Evolutionary conservation across 2,329 filamentous ascomycete species (phyloP).

Genomic region (Ceratocystis ficicola): DNA sequence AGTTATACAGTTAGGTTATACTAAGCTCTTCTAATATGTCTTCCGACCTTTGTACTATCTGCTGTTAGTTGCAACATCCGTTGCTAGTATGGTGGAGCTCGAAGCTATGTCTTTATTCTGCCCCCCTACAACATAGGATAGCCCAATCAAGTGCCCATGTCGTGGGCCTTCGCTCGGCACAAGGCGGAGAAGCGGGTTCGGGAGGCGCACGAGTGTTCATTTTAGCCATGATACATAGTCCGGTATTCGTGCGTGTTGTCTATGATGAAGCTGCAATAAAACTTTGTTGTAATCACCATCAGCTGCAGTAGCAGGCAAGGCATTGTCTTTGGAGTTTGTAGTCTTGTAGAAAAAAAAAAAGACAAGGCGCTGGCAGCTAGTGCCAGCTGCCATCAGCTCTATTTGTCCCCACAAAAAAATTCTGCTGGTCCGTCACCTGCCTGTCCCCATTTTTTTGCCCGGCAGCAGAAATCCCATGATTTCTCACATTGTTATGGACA

Average conservation of each 20-base stretch:
- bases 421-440: neutral
- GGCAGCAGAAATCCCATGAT: conserved; percentile 5
- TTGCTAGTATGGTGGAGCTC: neutral
- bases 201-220: too few species aligned
- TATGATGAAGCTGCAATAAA: too few species aligned
- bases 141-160: neutral
- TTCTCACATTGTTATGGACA: neutral
- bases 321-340: too few species aligned
- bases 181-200: too few species aligned
- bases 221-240: too few species aligned
- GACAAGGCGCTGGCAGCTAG: neutral
- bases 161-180: too few species aligned
- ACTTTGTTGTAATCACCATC: too few species aligned
- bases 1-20: neutral
- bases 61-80: neutral
- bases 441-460: neutral
- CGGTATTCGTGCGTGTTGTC: too few species aligned
- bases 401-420: neutral
- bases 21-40: neutral
- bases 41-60: neutral
- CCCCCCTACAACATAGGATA: neutral
- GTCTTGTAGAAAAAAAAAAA: neutral
- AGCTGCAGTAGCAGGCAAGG: too few species aligned
- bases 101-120: neutral
- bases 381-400: neutral